These are phyloP conservation scores for Lunasporangiospora selenospora DNA, from an alignment of 192 early-diverging fungal genomes.

Conservation along the genomic window DNA sequence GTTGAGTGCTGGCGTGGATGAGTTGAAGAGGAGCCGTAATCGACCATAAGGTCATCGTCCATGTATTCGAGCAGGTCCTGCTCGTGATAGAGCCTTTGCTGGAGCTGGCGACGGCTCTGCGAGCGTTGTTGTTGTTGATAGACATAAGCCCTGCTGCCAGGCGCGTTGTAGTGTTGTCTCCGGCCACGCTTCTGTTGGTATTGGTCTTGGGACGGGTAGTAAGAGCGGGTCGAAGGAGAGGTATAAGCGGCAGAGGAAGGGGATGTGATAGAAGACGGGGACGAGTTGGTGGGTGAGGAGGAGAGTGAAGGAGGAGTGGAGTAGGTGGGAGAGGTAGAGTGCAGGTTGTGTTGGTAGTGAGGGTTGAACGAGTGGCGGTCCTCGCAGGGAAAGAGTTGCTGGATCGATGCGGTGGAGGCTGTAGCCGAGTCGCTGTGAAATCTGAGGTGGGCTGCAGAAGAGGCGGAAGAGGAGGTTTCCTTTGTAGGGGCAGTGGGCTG, in stretches of 20 bases:
- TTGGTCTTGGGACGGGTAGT: neutral
- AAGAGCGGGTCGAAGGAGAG: neutral
- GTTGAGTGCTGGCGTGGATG: conserved; percentile 12
- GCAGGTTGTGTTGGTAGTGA: conserved; percentile 45
- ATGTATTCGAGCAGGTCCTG: conserved; percentile 16
- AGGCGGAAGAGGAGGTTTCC: neutral
- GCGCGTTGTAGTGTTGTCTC: no score
- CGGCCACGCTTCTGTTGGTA: neutral
- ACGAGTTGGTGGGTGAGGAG: conserved; percentile 39
- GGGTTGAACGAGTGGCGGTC: conserved; percentile 43
- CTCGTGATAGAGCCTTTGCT: conserved; percentile 9
- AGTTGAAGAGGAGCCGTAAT: conserved; percentile 25
- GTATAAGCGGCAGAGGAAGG: neutral
- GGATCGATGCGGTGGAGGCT: conserved; percentile 20
- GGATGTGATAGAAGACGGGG: conserved; percentile 37
- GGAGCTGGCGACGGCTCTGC: no score
- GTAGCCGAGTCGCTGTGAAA: conserved; percentile 16
- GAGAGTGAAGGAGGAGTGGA: conserved; percentile 42
- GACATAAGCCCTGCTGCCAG: no score
- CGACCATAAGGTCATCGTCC: conserved; percentile 35
- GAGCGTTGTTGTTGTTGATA: no score
- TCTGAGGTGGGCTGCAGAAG: conserved; percentile 9
- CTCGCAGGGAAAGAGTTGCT: conserved; percentile 31
- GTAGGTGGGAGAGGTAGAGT: conserved; percentile 16
- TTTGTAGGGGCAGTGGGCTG: neutral